These are phyloP conservation scores for Punica granatum DNA, from an alignment of 345 rosid genomes.

Conservation along the genomic window DNA sequence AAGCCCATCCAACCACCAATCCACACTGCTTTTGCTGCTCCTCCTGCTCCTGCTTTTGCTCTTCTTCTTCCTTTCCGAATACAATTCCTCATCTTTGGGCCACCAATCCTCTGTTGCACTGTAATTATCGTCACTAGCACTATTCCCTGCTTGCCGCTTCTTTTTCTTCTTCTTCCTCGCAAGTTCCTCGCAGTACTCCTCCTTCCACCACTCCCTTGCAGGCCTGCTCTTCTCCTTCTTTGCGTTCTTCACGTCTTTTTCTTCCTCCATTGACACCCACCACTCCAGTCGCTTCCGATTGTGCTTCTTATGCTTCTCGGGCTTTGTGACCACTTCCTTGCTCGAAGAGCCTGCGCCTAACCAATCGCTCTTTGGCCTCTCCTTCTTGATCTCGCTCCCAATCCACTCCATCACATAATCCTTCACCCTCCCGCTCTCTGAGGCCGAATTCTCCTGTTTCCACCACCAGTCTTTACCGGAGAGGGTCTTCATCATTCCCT, in stretches of 20 bases:
- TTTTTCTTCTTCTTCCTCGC: slow-evolving; percentile 63
- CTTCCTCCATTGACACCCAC: slow-evolving; percentile 85
- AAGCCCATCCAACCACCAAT: slow-evolving; percentile 73
- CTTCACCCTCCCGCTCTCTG: slow-evolving; percentile 46
- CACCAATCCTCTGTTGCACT: slow-evolving; percentile 47
- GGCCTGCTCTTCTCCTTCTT: slow-evolving; percentile 63
- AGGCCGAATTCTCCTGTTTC: slow-evolving; percentile 47
- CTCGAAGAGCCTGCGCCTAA: slow-evolving; percentile 28
- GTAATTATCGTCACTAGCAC: slow-evolving; percentile 19
- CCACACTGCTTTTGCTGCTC: slow-evolving; percentile 61
- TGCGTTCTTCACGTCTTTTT: slow-evolving; percentile 26
- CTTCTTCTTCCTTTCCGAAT: slow-evolving; percentile 41
- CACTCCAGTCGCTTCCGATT: slow-evolving; percentile 59
- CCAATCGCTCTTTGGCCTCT: slow-evolving; percentile 76
- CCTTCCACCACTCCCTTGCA: slow-evolving; percentile 97
- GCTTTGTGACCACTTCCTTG: slow-evolving; percentile 16
- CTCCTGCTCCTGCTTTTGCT: slow-evolving; percentile 38
- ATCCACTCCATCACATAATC: slow-evolving; percentile 94
- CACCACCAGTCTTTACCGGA: slow-evolving; percentile 54
- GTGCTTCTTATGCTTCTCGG: slow-evolving; percentile 51
- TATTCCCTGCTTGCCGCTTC: slow-evolving; percentile 27
- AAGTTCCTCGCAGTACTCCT: slow-evolving; percentile 78
- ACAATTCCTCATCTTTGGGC: slow-evolving; percentile 47
- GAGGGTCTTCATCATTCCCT: slow-evolving; percentile 23
- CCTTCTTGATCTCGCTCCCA: slow-evolving; percentile 73